phyloP scores from a whole-genome alignment of 306 rosid species.

The Corylus americana region DNA sequence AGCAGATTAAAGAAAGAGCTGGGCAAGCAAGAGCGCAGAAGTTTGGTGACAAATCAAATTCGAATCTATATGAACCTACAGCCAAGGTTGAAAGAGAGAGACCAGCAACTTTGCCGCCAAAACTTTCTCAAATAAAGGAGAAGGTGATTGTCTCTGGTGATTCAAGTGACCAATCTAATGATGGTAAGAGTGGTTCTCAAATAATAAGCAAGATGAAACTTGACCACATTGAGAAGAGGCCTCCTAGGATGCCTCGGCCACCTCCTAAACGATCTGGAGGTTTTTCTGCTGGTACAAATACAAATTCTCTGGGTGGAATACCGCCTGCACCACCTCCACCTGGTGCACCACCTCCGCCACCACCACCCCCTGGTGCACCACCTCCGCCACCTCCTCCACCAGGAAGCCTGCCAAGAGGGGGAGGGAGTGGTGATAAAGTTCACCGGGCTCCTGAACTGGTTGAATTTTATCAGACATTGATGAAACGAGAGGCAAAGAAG shows the following conservation, averaged over 20 bases:
- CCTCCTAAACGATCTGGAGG: slow-evolving; percentile 72
- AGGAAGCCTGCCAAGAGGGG: slow-evolving; percentile 72
- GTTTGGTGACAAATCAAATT: slow-evolving; percentile 64
- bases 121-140: slow-evolving; percentile 72
- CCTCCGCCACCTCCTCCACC: slow-evolving; percentile 96
- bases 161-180: slow-evolving; percentile 57
- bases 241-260: slow-evolving; percentile 84
- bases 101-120: slow-evolving; percentile 59
- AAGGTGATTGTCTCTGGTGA: slow-evolving; percentile 51
- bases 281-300: slow-evolving; percentile 38
- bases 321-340: slow-evolving; percentile 64
- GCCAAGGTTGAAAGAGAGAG: slow-evolving; percentile 54
- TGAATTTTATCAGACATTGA: slow-evolving; percentile 91
- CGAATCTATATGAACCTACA: slow-evolving; percentile 32
- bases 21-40: slow-evolving; percentile 77
- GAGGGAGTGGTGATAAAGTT: slow-evolving; percentile 70
- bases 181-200: slow-evolving; percentile 58
- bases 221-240: slow-evolving; percentile 81
- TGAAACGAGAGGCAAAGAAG: slow-evolving; percentile 97
- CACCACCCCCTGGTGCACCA: slow-evolving; percentile 66
- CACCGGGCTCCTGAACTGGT: slow-evolving; percentile 86
- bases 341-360: slow-evolving; percentile 58
- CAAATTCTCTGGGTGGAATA: slow-evolving; percentile 54
- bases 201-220: slow-evolving; percentile 79
- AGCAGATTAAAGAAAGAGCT: slow-evolving; percentile 78